Conservation (phyloP, 176 grass and related monocot species). For the Avena atlantica region DNA sequence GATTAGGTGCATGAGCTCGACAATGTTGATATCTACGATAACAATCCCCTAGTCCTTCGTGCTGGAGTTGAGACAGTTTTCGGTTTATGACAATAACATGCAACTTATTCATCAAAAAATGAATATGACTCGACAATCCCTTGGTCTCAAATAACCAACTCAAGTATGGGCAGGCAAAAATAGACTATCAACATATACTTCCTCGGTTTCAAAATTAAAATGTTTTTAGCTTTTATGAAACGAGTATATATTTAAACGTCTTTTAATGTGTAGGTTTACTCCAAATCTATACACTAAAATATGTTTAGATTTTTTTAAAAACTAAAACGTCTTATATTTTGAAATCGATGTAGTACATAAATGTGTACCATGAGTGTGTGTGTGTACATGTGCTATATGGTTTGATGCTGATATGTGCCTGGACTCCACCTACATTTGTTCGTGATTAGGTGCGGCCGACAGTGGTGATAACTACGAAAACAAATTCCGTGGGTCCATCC, state of each 20-base stretch:
- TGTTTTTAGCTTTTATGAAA: too few relatives aligned
- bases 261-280: too few relatives aligned
- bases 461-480: constrained; percentile 12
- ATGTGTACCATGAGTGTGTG: too few relatives aligned
- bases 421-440: not conserved
- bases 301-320: too few relatives aligned
- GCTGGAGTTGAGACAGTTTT: not conserved
- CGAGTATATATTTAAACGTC: too few relatives aligned
- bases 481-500: not conserved
- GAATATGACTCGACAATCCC: not conserved
- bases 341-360: too few relatives aligned
- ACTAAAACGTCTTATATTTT: too few relatives aligned
- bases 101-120: not conserved
- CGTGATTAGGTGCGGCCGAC: constrained; percentile 41
- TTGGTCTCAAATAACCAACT: not conserved
- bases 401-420: constrained; percentile 19
- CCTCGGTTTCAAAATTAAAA: too few relatives aligned
- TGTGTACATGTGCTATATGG: not conserved
- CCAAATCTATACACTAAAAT: too few relatives aligned
- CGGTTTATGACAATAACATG: not conserved
- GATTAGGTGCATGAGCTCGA: not conserved
- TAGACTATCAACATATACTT: not conserved
- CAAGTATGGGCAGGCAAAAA: not conserved
- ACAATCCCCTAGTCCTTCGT: not conserved
- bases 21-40: not conserved